phyloP scores from a whole-genome alignment of 1,139 yeast genomes.

The Pichia sp. region DNA sequence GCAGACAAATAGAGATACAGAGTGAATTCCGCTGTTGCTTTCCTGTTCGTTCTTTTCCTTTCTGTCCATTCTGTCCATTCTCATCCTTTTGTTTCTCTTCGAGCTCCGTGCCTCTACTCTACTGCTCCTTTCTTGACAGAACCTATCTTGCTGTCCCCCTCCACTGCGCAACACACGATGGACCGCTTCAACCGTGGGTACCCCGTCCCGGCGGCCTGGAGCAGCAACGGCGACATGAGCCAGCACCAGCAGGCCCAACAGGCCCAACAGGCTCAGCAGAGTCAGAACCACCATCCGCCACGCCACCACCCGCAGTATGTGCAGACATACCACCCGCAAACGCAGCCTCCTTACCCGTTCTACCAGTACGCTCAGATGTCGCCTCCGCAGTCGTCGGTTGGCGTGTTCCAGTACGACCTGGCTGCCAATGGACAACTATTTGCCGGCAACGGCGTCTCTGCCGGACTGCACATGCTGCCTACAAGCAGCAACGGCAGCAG shows the following conservation, averaged over 20 bases:
- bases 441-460: too few species aligned
- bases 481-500: neutral
- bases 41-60: neutral
- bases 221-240: neutral
- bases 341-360: neutral
- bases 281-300: neutral
- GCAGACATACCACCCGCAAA: conserved; percentile 8
- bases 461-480: neutral
- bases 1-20: neutral
- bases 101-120: too few species aligned
- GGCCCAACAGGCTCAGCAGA: neutral
- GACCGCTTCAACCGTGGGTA: neutral
- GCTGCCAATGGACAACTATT: neutral
- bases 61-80: neutral
- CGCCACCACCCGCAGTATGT: neutral
- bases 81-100: neutral
- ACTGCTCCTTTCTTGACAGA: too few species aligned
- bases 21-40: neutral
- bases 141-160: too few species aligned
- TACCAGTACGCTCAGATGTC: neutral
- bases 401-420: neutral
- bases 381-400: neutral
- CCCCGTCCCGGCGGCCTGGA: neutral
- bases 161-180: neutral
- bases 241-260: neutral